Conservation (phyloP, 345 rosid species). For the Citrus sinensis region DVS_A1.0 CM039163.1:20097501-20098000, state of each 20-base stretch:
- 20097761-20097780: not conserved
- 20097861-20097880: too few relatives aligned
- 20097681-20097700: constrained; percentile 47
- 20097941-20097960: too few relatives aligned
- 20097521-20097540: constrained; percentile 37
- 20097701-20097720: constrained; percentile 46
- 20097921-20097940: too few relatives aligned
- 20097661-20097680: constrained; percentile 29
- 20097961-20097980: too few relatives aligned
- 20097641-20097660: constrained; percentile 57
- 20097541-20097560: constrained; percentile 57
- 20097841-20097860: too few relatives aligned
- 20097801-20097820: fast-evolving
- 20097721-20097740: constrained; percentile 38
- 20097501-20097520: constrained; percentile 33
- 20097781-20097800: too few relatives aligned
- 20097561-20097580: constrained; percentile 40
- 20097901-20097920: too few relatives aligned
- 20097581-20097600: constrained; percentile 50
- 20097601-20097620: constrained; percentile 47
- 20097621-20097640: constrained; percentile 44
- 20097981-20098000: too few relatives aligned
- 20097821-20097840: too few relatives aligned
- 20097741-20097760: constrained; percentile 35
- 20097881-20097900: too few relatives aligned